Evolutionary conservation across 1,284 basidiomycete species (phyloP), one percentile per base, ranked within the genome.

Genomic region (Schizophyllum amplum): DNA sequence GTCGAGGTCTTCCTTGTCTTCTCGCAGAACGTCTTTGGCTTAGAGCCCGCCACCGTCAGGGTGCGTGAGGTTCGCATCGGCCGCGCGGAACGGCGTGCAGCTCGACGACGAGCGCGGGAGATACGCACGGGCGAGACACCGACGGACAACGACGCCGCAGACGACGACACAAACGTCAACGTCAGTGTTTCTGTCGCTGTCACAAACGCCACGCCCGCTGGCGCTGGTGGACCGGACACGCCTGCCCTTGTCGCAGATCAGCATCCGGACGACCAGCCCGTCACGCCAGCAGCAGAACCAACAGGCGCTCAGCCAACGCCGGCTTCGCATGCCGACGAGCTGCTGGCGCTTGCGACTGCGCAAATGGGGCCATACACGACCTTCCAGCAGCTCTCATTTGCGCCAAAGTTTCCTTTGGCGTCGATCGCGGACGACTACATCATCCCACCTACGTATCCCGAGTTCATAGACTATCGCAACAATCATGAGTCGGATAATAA

Each of bases 31-130:
- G 87, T 94, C 20, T 94, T 94, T 66, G 91, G 92, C 9, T 71
- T 94, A 26, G 91, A 94, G 67, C 91, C 91, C 17, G 90, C 90
- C 2, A 94, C 92, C 1, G 91, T 94, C 21, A 80, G 91, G 24
- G 91, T 94, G n/a, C 83, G 91, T 5, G 92, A 94, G 68, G 91
- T 94, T 23, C 79, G 92, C 48, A 91, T 94, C 52, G 91, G 90
- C 15, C 82, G 92, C 4, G 88, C 89, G 4, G 91, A 93, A 68
- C 81, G 91, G 47, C 74, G 91, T 58, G 90, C 90, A 20, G 90
- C 90, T 24, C 77, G 91, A 47, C 78, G 90, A 57, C 75, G 90
- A 62, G 82, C 86, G 47, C 77, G 90, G 59, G 84, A 85, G 68
- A 77, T 79, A 5, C 75, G 83, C 53, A 69, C 72, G 23, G 82